Evolutionary conservation across 768 basidiomycete genomes (phyloP).

Genomic region (Naganishia vaughanmartiniae): DNA sequence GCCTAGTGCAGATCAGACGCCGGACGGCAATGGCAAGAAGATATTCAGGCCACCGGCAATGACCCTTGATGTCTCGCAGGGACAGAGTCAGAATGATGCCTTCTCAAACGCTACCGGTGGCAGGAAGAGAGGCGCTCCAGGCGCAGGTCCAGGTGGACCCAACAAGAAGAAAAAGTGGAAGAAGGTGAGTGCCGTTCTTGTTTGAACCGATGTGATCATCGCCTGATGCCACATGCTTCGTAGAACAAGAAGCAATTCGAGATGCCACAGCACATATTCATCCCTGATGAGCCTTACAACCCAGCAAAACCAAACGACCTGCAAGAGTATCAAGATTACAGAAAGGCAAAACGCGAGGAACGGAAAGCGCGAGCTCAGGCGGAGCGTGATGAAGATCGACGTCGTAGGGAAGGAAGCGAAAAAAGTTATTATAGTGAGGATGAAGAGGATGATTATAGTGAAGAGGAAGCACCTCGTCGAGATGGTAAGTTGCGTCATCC

Average conservation of each 20-base stretch:
- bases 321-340: slow-evolving; percentile 47
- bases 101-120: slow-evolving; percentile 12
- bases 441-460: slow-evolving; percentile 41
- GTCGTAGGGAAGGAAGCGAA: slow-evolving; percentile 36
- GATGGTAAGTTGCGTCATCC: slow-evolving; percentile 41
- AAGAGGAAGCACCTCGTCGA: slow-evolving; percentile 38
- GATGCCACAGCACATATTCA: slow-evolving; percentile 40
- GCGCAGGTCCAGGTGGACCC: slow-evolving; percentile 23
- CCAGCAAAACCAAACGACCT: slow-evolving; percentile 50
- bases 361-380: slow-evolving; percentile 28
- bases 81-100: slow-evolving; percentile 8
- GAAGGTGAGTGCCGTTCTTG: slow-evolving; percentile 36
- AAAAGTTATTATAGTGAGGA: slow-evolving; percentile 46
- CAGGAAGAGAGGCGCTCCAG: slow-evolving; percentile 27
- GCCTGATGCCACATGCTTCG: slow-evolving; percentile 20
- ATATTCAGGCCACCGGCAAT: slow-evolving; percentile 48
- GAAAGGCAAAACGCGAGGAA: slow-evolving; percentile 45
- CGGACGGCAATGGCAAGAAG: slow-evolving; percentile 40
- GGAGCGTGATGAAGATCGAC: slow-evolving; percentile 37
- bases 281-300: slow-evolving; percentile 50
- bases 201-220: neutral
- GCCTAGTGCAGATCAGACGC: slow-evolving; percentile 30
- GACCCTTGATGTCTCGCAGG: slow-evolving; percentile 36
- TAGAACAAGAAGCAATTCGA: slow-evolving; percentile 33
- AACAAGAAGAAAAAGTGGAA: slow-evolving; percentile 46